Evolutionary conservation across 306 rosid species (phyloP), one percentile per base, ranked within the genome.

Genomic region (Lathyrus oleraceus): DNA sequence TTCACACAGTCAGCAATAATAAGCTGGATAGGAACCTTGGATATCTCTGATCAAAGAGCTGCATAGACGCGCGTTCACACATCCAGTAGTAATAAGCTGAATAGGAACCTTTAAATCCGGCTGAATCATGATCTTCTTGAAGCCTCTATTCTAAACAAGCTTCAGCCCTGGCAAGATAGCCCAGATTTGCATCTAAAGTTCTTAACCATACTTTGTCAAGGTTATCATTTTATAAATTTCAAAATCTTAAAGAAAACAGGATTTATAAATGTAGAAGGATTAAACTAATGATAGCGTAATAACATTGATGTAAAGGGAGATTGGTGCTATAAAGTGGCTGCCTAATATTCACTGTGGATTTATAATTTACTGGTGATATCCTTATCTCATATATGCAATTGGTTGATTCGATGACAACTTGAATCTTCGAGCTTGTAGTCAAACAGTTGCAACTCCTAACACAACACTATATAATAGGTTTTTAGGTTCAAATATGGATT

Each of bases 191-290:
- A 48, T 48, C 54, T 7, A 48, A 48, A 16, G 54, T 15, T 48
- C 23, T 45, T 45, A 28, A 30, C 9, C n/a, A 35, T 47, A 44
- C 40, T 48, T 60, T 32, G 28, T 30, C 28, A 15, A 30, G 61
- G 43, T n/a, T 23, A 40, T 67, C 27, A 21, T 30, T 36, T 72
- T 38, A 28, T 38, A 59, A 57, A 23, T 47, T 72, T 58, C 44
- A n/a, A 65, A 48, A 38, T 13, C 2, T 45, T 43, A 9, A 57
- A 27, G 5, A 17, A 57, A 58, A 7, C 39, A 7, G 27, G 6
- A 47, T 11, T 38, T 78, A 39, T 71, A 25, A 43, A 65, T 65
- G 48, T 72, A 17, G 42, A 65, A 71, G 48, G 42, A 56, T 32
- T 65, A 9, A 14, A 39, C 16, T 47, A 48, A 6, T 20, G 43